These are phyloP conservation scores for Chaetomiaceae sp. DNA, from an alignment of 2,329 filamentous ascomycete genomes.

Conservation along the genomic window DNA sequence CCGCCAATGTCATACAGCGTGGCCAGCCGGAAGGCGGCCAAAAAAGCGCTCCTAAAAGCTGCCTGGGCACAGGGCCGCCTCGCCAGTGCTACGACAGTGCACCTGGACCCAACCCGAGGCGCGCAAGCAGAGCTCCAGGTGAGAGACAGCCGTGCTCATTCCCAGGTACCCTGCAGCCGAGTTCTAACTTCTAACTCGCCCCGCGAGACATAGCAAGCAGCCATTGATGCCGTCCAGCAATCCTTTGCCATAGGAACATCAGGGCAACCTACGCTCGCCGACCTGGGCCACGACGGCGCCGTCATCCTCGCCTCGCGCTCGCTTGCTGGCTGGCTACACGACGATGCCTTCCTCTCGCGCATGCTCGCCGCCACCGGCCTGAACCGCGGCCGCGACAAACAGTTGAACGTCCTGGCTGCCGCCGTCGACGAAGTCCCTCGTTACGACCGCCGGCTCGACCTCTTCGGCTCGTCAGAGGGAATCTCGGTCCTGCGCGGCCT, in stretches of 20 bases:
- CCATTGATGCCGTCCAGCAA: slow-evolving; percentile 3
- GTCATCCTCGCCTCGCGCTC: slow-evolving; percentile 48
- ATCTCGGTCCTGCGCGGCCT: slow-evolving; percentile 50
- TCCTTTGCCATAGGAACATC: not conserved
- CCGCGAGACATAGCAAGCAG: slow-evolving; percentile 6
- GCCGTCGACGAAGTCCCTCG: slow-evolving; percentile 52
- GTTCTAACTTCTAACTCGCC: not conserved
- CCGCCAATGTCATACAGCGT: not conserved
- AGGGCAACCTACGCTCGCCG: no score
- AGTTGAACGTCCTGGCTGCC: slow-evolving; percentile 47
- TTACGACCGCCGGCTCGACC: slow-evolving; percentile 32
- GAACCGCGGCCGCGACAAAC: not conserved
- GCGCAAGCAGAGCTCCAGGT: slow-evolving; percentile 11
- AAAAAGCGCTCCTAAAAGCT: no score
- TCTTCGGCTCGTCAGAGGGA: slow-evolving; percentile 27
- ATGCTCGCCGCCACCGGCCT: slow-evolving; percentile 27
- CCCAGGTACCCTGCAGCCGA: no score
- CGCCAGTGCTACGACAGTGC: slow-evolving; percentile 2
- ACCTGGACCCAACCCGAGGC: not conserved
- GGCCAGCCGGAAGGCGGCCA: no score
- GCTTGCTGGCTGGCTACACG: slow-evolving; percentile 45
- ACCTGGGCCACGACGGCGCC: slow-evolving; percentile 33
- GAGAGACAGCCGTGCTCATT: not conserved
- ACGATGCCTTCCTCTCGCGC: slow-evolving; percentile 35
- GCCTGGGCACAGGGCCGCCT: no score